Conservation (phyloP, 192 early-diverging fungal genomes). For the Backusella luteola region DNA sequence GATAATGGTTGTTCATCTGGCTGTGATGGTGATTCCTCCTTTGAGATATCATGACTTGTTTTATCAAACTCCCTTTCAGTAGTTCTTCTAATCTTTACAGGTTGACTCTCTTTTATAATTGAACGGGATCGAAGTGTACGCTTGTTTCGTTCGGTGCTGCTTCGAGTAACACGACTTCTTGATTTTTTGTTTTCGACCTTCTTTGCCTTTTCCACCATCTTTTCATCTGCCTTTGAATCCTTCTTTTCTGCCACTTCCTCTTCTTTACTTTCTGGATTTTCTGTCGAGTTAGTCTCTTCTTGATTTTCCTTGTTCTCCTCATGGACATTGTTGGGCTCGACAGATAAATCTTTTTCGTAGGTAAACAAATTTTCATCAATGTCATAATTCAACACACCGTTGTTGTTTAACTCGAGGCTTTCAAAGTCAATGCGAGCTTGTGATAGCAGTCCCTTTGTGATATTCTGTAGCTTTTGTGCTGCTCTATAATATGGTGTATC, state of each 20-base stretch:
- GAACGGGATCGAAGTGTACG: neutral
- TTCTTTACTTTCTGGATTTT: neutral
- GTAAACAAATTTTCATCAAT: slow-evolving; percentile 54
- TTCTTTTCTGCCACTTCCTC: neutral
- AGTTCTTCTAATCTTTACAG: neutral
- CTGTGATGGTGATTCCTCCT: neutral
- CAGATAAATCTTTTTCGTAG: slow-evolving; percentile 23
- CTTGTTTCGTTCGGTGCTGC: neutral
- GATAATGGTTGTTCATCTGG: neutral
- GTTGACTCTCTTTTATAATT: neutral
- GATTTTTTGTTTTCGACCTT: neutral
- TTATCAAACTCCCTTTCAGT: neutral
- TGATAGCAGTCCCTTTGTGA: slow-evolving; percentile 34
- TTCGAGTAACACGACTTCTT: neutral
- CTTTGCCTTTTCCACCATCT: neutral
- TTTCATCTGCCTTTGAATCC: neutral
- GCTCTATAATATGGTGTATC: slow-evolving; percentile 71
- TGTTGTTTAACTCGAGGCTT: slow-evolving; percentile 34
- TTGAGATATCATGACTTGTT: slow-evolving; percentile 9
- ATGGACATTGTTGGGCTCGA: neutral
- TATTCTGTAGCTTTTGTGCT: slow-evolving; percentile 55
- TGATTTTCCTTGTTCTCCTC: neutral
- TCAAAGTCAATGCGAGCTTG: slow-evolving; percentile 45
- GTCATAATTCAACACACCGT: slow-evolving; percentile 39
- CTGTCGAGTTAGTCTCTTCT: neutral